Evolutionary conservation across 139 green algal genomes (phyloP).

Genomic region (Gonium pectorale): DNA sequence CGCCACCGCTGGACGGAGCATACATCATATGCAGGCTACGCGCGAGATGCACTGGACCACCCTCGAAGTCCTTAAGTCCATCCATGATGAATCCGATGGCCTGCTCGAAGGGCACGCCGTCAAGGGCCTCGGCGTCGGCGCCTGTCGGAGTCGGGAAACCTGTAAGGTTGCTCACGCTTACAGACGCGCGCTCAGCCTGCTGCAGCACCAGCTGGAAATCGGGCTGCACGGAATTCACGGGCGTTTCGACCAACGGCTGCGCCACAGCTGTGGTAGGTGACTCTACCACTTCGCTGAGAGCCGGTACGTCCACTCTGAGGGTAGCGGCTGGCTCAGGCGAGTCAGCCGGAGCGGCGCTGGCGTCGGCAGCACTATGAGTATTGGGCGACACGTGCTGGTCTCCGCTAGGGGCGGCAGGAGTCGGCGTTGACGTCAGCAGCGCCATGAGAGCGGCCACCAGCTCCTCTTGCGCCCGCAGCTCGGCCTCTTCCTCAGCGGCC

Average conservation of each 20-base stretch:
- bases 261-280: too few species aligned
- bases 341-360: not conserved
- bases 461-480: conserved; percentile 33
- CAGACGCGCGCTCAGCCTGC: conserved; percentile 7
- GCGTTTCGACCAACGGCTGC: too few species aligned
- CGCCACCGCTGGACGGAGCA: conserved; percentile 6
- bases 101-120: conserved; percentile 41
- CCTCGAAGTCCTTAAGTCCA: conserved; percentile 21
- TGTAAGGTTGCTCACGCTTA: not conserved
- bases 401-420: not conserved
- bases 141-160: not conserved
- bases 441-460: conserved; percentile 32
- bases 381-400: too few species aligned
- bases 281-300: too few species aligned
- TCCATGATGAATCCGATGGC: conserved; percentile 34
- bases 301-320: too few species aligned
- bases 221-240: too few species aligned
- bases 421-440: not conserved
- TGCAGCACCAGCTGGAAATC: conserved; percentile 5
- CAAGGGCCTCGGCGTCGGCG: conserved; percentile 5
- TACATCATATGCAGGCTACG: conserved; percentile 38
- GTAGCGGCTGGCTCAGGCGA: too few species aligned
- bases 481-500: not conserved
- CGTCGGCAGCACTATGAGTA: too few species aligned
- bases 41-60: conserved; percentile 22